Evolutionary conservation across 371 early-diverging fungal genomes (phyloP).

Genomic region (Blastocladiella emersonii): DNA sequence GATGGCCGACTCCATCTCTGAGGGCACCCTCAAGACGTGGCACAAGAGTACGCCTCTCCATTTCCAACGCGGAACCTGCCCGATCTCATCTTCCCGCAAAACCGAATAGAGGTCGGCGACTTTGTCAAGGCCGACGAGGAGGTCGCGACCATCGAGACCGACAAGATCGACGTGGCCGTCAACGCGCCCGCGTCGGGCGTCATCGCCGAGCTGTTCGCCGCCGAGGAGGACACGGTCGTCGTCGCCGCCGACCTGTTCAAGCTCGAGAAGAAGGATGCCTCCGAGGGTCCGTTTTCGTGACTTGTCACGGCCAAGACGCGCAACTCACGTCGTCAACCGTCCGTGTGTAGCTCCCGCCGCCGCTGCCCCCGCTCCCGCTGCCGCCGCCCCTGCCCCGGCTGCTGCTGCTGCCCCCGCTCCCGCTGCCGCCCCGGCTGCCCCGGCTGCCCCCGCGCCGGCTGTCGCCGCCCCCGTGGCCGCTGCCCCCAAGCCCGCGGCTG

Average conservation of each 20-base stretch:
- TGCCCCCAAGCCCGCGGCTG: constrained; percentile 6
- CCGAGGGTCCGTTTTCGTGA: constrained; percentile 37
- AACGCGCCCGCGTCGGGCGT: constrained; percentile 86
- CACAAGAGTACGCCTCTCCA: constrained; percentile 69
- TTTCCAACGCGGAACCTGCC: background rate
- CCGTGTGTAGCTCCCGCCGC: constrained; percentile 15
- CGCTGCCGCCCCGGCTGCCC: constrained; percentile 12
- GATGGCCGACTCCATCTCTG: constrained; percentile 95
- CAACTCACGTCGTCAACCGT: no score
- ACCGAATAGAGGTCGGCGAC: constrained; percentile 76
- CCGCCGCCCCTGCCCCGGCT: constrained; percentile 15
- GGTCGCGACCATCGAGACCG: constrained; percentile 93
- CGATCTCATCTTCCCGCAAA: background rate
- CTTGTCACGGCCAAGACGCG: no score
- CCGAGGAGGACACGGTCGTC: constrained; percentile 81
- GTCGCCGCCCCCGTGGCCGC: constrained; percentile 6
- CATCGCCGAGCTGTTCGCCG: constrained; percentile 66
- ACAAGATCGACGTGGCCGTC: constrained; percentile 92
- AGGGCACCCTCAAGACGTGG: constrained; percentile 91
- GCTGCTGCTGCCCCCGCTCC: constrained; percentile 21
- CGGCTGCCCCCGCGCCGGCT: constrained; percentile 12
- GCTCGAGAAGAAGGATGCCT: constrained; percentile 63
- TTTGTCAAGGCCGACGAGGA: constrained; percentile 86
- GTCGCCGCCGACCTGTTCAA: constrained; percentile 89
- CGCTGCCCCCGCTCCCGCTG: constrained; percentile 20